A percentile compares a stretch with the other conserved stretches of the same genome.
Evolutionary conservation across 2,329 filamentous ascomycete genomes (phyloP).

Genomic region (Fusarium newnesense): DNA sequence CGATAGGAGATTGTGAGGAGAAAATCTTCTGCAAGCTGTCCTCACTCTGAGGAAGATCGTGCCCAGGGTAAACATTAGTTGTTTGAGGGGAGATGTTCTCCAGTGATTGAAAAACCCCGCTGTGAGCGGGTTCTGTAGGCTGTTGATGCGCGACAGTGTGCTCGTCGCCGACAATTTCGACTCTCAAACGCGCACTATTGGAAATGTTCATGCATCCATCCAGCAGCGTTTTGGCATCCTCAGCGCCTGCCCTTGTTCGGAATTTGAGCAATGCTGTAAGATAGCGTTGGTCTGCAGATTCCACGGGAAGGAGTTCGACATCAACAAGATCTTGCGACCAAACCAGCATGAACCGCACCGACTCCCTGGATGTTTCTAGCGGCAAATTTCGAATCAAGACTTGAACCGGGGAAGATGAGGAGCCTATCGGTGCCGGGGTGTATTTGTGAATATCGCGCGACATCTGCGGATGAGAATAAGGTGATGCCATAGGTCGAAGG

Average conservation of each 20-base stretch:
- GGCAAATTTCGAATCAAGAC: constrained; percentile 67
- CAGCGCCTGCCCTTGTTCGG: constrained; percentile 61
- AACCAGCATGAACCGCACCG: constrained; percentile 66
- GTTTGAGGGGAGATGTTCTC: constrained; percentile 72
- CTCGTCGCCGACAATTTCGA: constrained; percentile 64
- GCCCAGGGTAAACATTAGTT: constrained; percentile 61
- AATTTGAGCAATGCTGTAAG: constrained; percentile 65
- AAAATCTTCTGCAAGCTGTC: constrained; percentile 70
- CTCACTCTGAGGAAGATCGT: constrained; percentile 69
- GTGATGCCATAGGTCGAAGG: constrained; percentile 51
- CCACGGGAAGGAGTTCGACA: constrained; percentile 61
- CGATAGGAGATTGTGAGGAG: constrained; percentile 78
- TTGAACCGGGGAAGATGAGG: constrained; percentile 50
- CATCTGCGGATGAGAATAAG: constrained; percentile 48
- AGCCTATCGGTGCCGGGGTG: constrained; percentile 52
- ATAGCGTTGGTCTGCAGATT: constrained; percentile 62
- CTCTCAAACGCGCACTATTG: constrained; percentile 47
- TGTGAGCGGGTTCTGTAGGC: constrained; percentile 55
- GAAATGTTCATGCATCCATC: constrained; percentile 63
- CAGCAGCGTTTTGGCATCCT: constrained; percentile 66
- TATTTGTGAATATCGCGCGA: constrained; percentile 55
- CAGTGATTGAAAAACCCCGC: constrained; percentile 68
- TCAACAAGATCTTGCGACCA: constrained; percentile 66
- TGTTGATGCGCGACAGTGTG: constrained; percentile 47
- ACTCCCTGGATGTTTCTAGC: constrained; percentile 63